phyloP scores from a whole-genome alignment of 2,329 filamentous ascomycete species.

The Colletotrichum somersetense region DNA sequence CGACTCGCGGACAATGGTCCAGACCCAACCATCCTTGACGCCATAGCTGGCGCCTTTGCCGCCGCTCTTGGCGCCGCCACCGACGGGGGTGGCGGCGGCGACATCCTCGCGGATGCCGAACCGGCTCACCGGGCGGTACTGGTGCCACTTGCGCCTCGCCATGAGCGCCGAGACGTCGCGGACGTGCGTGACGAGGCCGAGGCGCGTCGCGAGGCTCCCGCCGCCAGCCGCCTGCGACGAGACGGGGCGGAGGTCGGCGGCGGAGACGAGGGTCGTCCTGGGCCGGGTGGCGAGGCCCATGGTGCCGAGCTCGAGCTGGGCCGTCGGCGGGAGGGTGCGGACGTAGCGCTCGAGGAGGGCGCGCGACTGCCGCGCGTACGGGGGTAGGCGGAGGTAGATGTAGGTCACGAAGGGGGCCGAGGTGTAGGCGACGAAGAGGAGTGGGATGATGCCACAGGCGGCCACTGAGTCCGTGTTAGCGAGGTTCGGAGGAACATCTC shows the following conservation, averaged over 20 bases:
- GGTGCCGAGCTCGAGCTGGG: slow-evolving; percentile 65
- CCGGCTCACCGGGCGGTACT: slow-evolving; percentile 53
- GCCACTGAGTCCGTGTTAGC: slow-evolving; percentile 59
- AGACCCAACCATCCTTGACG: slow-evolving; percentile 56
- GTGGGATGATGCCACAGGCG: slow-evolving; percentile 72
- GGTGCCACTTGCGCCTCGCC: slow-evolving; percentile 54
- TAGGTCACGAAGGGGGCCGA: slow-evolving; percentile 79
- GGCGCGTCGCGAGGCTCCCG: slow-evolving; percentile 44
- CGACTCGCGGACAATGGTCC: slow-evolving; percentile 54
- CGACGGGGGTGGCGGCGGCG: slow-evolving; percentile 46
- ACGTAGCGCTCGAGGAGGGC: slow-evolving; percentile 67
- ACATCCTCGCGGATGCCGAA: slow-evolving; percentile 52
- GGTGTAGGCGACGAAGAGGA: slow-evolving; percentile 73
- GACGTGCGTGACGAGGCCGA: slow-evolving; percentile 58
- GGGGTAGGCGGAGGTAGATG: slow-evolving; percentile 77
- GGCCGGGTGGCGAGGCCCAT: slow-evolving; percentile 69
- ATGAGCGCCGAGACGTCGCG: slow-evolving; percentile 53
- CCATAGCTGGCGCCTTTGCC: slow-evolving; percentile 45
- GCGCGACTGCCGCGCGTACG: slow-evolving; percentile 72
- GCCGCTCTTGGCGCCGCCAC: slow-evolving; percentile 46
- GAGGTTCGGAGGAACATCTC: slow-evolving; percentile 7
- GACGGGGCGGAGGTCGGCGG: slow-evolving; percentile 52
- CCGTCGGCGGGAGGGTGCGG: slow-evolving; percentile 58
- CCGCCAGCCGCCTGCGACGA: slow-evolving; percentile 23
- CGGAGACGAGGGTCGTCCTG: slow-evolving; percentile 59